A percentile compares a stretch with the other conserved stretches of the same genome.
phyloP scores from a whole-genome alignment of 179 eudicot genomes.

The Carnegiea gigantea region DNA sequence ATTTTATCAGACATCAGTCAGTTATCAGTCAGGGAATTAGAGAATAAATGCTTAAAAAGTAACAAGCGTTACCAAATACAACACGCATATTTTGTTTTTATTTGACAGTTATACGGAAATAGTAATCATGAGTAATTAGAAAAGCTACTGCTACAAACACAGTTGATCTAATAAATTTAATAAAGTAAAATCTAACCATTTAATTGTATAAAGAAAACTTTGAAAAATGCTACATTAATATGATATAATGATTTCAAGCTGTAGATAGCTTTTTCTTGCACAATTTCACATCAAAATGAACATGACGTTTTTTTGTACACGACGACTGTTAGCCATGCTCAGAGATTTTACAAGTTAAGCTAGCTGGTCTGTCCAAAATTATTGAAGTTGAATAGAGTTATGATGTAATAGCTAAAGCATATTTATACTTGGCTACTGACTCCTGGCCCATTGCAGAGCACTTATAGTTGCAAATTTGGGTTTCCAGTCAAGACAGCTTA shows the following conservation, averaged over 20 bases:
- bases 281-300: background rate
- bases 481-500: background rate
- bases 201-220: background rate
- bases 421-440: background rate
- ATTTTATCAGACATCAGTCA: background rate
- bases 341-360: background rate
- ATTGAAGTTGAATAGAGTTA: background rate
- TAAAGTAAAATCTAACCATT: background rate
- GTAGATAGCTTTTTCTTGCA: background rate
- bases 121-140: constrained; percentile 11
- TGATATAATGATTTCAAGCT: constrained; percentile 13
- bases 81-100: constrained; percentile 1
- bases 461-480: background rate
- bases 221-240: constrained; percentile 9
- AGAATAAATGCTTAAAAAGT: background rate
- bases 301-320: constrained; percentile 12
- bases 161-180: background rate
- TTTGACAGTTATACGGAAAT: constrained; percentile 8
- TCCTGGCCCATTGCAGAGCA: background rate
- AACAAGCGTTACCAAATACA: background rate
- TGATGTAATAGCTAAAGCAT: background rate
- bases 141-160: constrained; percentile 12
- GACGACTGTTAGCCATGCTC: background rate
- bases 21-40: background rate
- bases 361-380: background rate